These are phyloP conservation scores for Podila minutissima DNA, from an alignment of 192 early-diverging fungal genomes.

Conservation along the genomic window DNA sequence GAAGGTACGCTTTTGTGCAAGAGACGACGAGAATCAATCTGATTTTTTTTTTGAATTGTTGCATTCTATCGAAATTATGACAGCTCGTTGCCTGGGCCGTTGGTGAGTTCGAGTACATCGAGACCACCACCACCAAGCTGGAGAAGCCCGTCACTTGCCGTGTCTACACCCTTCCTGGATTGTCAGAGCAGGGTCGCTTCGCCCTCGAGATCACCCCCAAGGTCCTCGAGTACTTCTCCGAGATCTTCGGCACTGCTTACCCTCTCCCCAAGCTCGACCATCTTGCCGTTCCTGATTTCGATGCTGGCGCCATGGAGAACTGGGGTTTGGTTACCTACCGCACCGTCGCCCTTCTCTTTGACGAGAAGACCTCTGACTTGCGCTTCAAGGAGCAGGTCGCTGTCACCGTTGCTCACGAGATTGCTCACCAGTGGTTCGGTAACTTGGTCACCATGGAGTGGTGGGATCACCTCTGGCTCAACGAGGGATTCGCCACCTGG, in stretches of 20 bases:
- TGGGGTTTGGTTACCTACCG: slow-evolving; percentile 97
- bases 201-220: slow-evolving; percentile 81
- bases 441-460: slow-evolving; percentile 97
- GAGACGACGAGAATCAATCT: background rate
- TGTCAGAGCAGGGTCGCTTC: slow-evolving; percentile 83
- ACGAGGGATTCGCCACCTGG: slow-evolving; percentile 99
- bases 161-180: slow-evolving; percentile 88
- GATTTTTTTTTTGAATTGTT: background rate
- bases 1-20: background rate
- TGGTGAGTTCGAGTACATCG: slow-evolving; percentile 94
- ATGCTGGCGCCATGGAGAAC: slow-evolving; percentile 93
- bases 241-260: slow-evolving; percentile 89
- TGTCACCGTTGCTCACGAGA: slow-evolving; percentile 89
- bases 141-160: slow-evolving; percentile 82
- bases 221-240: slow-evolving; percentile 86
- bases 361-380: slow-evolving; percentile 79
- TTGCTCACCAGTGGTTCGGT: slow-evolving; percentile 92
- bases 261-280: slow-evolving; percentile 91
- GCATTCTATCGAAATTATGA: background rate
- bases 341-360: slow-evolving; percentile 84
- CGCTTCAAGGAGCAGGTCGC: slow-evolving; percentile 85
- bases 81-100: slow-evolving; percentile 87
- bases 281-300: slow-evolving; percentile 94
- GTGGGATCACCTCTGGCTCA: slow-evolving; percentile 95
- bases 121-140: slow-evolving; percentile 76